Base-by-base conservation (phyloP, 2,329 filamentous ascomycete species). In the Diaporthe humulicola region DNA sequence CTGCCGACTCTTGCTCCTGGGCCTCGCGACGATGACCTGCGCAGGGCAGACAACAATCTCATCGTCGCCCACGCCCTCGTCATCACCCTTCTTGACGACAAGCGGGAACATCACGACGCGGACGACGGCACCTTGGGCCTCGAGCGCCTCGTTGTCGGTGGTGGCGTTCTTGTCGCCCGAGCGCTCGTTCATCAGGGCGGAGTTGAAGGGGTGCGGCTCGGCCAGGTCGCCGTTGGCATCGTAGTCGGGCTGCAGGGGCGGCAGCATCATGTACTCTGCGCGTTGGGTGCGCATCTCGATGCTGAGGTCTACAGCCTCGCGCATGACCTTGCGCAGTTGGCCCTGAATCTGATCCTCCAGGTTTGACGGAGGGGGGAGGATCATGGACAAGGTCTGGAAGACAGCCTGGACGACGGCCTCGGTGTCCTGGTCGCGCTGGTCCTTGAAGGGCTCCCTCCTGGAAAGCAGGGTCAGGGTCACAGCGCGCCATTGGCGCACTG, bases 181-280 rank as follows among this genome's bases (percentile, higher is more conserved):
- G 25, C 70, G 93, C 86, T 98, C 96, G 81, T 97, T 97, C 96
- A 99, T 98, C 80, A 98, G 90, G 42, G 93, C 91, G 1, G 96
- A 94, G 81, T 98, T 98, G 90, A 99, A 99, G 75, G 92, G 90
- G 14, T 98, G 95, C 73, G 96, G 96, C 72, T 94, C 93, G 22
- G 93, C 90, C 12, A 99, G 90, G 81, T 98, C 96, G 79, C 97
- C 97, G 77, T 97, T 95, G 79, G 92, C 93, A 84, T 98, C 96
- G 84, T 98, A 98, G 83, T 98, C 95, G 30, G 97, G 97, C 83
- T 97, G 95, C 73, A 98, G 88, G 6, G 97, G 97, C 38, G 97
- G 96, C 25, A 98, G 92, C 96, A 99, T 99, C 87, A 98, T 97
- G 87, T 98, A 99, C 86, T 98, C 97, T 50, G 97, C 95, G 75